Percentiles rank a stretch among this genome's conserved stretches.
Evolutionary conservation across 441 rosid species (phyloP).

Genomic region (Gossypium gossypioides): DNA sequence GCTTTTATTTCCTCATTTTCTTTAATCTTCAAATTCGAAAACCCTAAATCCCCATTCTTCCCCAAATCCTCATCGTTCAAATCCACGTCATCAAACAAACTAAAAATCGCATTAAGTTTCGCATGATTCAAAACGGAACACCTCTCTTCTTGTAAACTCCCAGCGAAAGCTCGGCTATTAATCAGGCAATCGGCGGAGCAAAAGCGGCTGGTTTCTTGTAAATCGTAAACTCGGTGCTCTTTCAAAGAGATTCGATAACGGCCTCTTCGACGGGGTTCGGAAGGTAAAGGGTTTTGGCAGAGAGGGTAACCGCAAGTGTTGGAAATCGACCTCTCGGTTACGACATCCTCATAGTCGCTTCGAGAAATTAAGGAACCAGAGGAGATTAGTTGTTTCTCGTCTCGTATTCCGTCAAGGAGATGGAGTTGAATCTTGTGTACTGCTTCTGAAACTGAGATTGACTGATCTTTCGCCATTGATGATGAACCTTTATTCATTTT

Average conservation of each 20-base stretch:
- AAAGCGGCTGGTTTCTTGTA: conserved; percentile 46
- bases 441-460: conserved; percentile 34
- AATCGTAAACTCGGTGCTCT: conserved; percentile 68
- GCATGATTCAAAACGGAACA: conserved; percentile 29
- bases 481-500: not conserved
- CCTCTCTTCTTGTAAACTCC: conserved; percentile 49
- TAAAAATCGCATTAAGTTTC: conserved; percentile 39
- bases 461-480: conserved; percentile 28
- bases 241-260: conserved; percentile 57
- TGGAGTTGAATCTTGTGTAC: conserved; percentile 50
- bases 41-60: conserved; percentile 35
- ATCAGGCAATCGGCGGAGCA: conserved; percentile 58
- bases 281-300: conserved; percentile 36
- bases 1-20: conserved; percentile 36
- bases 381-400: conserved; percentile 49
- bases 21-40: conserved; percentile 42
- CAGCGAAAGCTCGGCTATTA: conserved; percentile 42
- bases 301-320: conserved; percentile 70
- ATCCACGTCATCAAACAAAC: conserved; percentile 29
- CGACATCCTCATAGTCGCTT: conserved; percentile 65
- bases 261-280: conserved; percentile 46
- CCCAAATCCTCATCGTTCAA: conserved; percentile 24
- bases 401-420: conserved; percentile 54
- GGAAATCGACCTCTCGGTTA: conserved; percentile 51
- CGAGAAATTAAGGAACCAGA: conserved; percentile 55